These are phyloP conservation scores for Hypomyces perniciosus DNA, from an alignment of 2,329 filamentous ascomycete species.

Conservation along the genomic window DNA sequence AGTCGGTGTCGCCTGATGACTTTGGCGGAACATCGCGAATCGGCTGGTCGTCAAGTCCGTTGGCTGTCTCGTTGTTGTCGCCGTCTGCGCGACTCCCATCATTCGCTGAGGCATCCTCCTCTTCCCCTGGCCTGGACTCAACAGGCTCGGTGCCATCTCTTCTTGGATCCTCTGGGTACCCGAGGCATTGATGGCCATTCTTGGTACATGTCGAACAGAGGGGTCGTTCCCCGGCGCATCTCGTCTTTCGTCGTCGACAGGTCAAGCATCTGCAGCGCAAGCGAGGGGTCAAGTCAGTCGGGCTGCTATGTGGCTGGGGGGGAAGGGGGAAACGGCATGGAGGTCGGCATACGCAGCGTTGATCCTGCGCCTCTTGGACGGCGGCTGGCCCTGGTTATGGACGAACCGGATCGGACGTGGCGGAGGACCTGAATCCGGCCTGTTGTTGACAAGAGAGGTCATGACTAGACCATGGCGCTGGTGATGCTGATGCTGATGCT, in stretches of 20 bases:
- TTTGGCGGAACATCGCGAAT: neutral
- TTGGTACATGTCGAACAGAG: constrained; percentile 66
- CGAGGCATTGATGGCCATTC: constrained; percentile 63
- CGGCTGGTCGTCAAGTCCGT: neutral
- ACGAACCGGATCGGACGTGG: constrained; percentile 69
- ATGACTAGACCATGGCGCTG: constrained; percentile 38
- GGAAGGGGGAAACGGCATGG: neutral
- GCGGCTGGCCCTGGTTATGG: constrained; percentile 74
- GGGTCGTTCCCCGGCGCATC: constrained; percentile 68
- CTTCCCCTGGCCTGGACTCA: constrained; percentile 17
- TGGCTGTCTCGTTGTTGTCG: neutral
- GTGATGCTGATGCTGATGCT: constrained; percentile 3
- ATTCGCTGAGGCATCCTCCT: constrained; percentile 11
- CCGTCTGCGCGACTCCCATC: constrained; percentile 10
- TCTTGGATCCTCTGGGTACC: constrained; percentile 53
- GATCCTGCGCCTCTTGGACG: constrained; percentile 71
- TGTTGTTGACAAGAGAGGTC: constrained; percentile 41
- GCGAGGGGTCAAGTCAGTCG: neutral
- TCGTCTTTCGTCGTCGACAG: constrained; percentile 69
- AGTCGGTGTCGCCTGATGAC: constrained; percentile 4
- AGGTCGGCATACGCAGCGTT: constrained; percentile 62
- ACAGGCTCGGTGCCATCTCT: constrained; percentile 31
- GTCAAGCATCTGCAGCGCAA: constrained; percentile 53
- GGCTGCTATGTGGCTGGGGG: neutral
- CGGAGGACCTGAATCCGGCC: constrained; percentile 32